A percentile compares a stretch with the other conserved stretches of the same genome.
phyloP scores from a whole-genome alignment of 2,329 filamentous ascomycete species.

The Zopfia rhizophila region DNA sequence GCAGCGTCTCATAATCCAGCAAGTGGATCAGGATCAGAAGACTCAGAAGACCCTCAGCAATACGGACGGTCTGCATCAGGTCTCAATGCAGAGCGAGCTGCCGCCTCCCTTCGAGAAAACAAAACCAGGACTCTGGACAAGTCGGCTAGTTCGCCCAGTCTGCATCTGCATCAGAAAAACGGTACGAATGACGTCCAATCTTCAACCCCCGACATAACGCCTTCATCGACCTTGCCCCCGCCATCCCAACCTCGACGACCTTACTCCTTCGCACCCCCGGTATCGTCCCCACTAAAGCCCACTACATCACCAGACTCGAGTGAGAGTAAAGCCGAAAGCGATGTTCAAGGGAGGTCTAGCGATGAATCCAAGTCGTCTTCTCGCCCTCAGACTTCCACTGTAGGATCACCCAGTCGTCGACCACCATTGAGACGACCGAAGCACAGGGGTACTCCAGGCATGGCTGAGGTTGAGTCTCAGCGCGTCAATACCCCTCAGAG shows the following conservation, averaged over 20 bases:
- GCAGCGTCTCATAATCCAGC: conserved; percentile 28
- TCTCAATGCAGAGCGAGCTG: conserved; percentile 33
- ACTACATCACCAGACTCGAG: conserved; percentile 12
- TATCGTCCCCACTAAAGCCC: conserved; percentile 19
- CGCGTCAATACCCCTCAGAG: conserved; percentile 33
- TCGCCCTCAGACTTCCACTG: conserved; percentile 1
- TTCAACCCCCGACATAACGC: conserved; percentile 13
- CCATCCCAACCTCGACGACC: conserved; percentile 10
- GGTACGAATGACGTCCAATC: conserved; percentile 17
- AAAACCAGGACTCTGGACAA: conserved; percentile 13
- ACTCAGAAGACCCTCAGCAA: conserved; percentile 29
- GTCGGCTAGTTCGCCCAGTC: conserved; percentile 18
- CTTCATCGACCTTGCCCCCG: conserved; percentile 21
- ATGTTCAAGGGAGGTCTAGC: conserved; percentile 3
- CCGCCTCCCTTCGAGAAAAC: conserved; percentile 26
- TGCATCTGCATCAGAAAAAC: conserved; percentile 14
- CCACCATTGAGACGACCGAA: conserved; percentile 22
- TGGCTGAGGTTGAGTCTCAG: conserved; percentile 20
- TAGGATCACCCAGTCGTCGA: conserved; percentile 11
- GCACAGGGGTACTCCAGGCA: conserved; percentile 30
- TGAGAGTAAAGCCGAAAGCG: conserved; percentile 1
- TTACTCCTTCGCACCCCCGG: conserved; percentile 6
- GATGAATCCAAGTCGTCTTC: conserved; percentile 6
- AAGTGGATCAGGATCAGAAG: conserved; percentile 19
- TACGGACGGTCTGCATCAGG: conserved; percentile 31